phyloP scores from a whole-genome alignment of 2,329 filamentous ascomycete species.

The Aspergillus sp. region DNA sequence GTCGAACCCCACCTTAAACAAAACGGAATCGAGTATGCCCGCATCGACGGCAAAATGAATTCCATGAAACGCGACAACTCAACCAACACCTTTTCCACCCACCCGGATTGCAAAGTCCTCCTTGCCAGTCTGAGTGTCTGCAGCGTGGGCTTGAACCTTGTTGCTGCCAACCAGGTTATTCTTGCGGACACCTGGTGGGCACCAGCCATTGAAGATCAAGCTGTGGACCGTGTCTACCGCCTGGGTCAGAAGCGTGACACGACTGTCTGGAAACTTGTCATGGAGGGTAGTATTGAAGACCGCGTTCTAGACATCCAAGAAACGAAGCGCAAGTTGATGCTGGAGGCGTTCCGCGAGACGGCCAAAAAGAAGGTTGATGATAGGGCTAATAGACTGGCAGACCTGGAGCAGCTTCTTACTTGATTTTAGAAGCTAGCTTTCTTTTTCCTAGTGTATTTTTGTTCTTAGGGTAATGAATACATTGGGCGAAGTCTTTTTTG shows the following conservation, averaged over 20 bases:
- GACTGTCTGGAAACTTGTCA: constrained; percentile 71
- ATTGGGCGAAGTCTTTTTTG: no score
- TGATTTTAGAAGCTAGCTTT: constrained; percentile 1
- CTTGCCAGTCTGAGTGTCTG: constrained; percentile 76
- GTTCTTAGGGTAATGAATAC: not conserved
- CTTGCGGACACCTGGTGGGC: constrained; percentile 86
- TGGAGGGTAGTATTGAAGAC: constrained; percentile 75
- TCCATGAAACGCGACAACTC: constrained; percentile 62
- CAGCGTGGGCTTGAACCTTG: constrained; percentile 77
- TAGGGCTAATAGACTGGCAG: constrained; percentile 45
- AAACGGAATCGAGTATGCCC: constrained; percentile 55
- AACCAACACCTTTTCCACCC: constrained; percentile 57
- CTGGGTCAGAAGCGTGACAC: constrained; percentile 73
- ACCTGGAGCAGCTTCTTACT: constrained; percentile 33
- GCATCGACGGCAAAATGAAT: constrained; percentile 75
- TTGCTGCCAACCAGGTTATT: constrained; percentile 77
- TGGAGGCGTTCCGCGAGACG: constrained; percentile 71
- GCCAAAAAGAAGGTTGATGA: constrained; percentile 48
- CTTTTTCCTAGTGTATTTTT: not conserved
- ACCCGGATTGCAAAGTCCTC: constrained; percentile 63
- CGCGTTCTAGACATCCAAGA: constrained; percentile 68
- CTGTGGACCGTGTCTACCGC: constrained; percentile 77
- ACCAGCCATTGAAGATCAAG: constrained; percentile 85
- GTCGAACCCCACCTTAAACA: constrained; percentile 60
- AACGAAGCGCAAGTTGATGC: constrained; percentile 70